Evolutionary conservation across 345 rosid genomes (phyloP).

Genomic region (Eutrema heterophyllum): DNA sequence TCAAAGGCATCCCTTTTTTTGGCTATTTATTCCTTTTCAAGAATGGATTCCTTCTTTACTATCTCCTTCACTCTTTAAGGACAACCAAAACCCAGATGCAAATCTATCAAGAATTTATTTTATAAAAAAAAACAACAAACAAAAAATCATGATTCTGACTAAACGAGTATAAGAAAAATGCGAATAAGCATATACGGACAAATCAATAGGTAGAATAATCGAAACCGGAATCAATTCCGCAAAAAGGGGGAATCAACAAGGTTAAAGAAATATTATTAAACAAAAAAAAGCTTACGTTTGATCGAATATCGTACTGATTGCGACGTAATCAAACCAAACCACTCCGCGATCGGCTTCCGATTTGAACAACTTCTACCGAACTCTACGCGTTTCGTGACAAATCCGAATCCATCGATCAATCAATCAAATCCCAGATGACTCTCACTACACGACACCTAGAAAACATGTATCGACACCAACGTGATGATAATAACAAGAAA

Average conservation of each 20-base stretch:
- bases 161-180: background rate
- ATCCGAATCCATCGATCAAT: background rate
- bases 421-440: background rate
- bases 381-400: slow-evolving; percentile 12
- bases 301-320: slow-evolving; percentile 8
- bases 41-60: slow-evolving; percentile 9
- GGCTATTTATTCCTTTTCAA: slow-evolving; percentile 41
- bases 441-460: slow-evolving; percentile 2
- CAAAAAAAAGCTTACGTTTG: slow-evolving; percentile 34
- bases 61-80: slow-evolving; percentile 58
- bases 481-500: background rate
- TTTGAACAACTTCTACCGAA: slow-evolving; percentile 23
- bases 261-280: background rate
- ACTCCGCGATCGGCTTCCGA: slow-evolving; percentile 43
- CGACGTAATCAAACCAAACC: background rate
- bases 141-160: background rate
- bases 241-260: slow-evolving; percentile 11
- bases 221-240: slow-evolving; percentile 20
- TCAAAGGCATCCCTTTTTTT: slow-evolving; percentile 57
- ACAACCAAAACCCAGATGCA: slow-evolving; percentile 24
- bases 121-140: too few relatives aligned
- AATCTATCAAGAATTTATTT: slow-evolving; percentile 1
- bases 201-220: background rate
- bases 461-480: background rate
- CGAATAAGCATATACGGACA: slow-evolving; percentile 4